These are phyloP conservation scores for Colletotrichum sp. DNA, from an alignment of 2,329 filamentous ascomycete species.

Conservation along the genomic window DNA sequence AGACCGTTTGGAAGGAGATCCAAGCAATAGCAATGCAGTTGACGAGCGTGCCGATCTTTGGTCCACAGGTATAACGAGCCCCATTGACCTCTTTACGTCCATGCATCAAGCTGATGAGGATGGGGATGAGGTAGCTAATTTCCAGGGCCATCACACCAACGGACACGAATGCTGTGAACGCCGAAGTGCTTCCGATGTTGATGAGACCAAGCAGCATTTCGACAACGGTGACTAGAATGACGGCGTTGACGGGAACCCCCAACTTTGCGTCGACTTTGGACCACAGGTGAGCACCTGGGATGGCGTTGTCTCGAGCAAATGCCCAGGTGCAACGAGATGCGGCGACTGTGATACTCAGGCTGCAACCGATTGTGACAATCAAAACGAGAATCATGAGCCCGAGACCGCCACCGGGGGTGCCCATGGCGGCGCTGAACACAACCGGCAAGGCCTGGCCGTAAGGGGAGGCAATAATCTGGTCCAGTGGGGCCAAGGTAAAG, in stretches of 20 bases:
- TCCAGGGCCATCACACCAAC: conserved; percentile 74
- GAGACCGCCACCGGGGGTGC: conserved; percentile 65
- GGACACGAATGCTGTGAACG: conserved; percentile 74
- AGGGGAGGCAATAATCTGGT: conserved; percentile 54
- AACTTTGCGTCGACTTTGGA: conserved; percentile 64
- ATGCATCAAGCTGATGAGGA: conserved; percentile 66
- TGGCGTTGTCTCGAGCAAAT: conserved; percentile 72
- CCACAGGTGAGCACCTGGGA: conserved; percentile 67
- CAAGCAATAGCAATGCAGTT: conserved; percentile 69
- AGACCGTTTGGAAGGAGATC: conserved; percentile 70
- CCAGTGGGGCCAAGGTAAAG: conserved; percentile 70
- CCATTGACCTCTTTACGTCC: conserved; percentile 63
- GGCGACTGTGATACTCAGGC: conserved; percentile 72
- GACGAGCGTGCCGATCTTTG: conserved; percentile 58
- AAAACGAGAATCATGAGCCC: conserved; percentile 67
- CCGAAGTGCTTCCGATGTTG: conserved; percentile 71
- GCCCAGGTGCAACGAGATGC: conserved; percentile 71
- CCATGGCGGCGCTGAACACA: conserved; percentile 67
- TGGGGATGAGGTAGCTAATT: conserved; percentile 69
- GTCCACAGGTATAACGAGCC: conserved; percentile 65
- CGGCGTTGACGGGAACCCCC: conserved; percentile 71
- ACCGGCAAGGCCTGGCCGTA: conserved; percentile 67
- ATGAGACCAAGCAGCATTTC: conserved; percentile 68
- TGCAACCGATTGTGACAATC: conserved; percentile 69
- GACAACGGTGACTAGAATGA: conserved; percentile 72